Percentiles rank a stretch among this genome's conserved stretches.
Conservation (phyloP, 805 yeast species). For the Wickerhamiella domercqiae region DNA sequence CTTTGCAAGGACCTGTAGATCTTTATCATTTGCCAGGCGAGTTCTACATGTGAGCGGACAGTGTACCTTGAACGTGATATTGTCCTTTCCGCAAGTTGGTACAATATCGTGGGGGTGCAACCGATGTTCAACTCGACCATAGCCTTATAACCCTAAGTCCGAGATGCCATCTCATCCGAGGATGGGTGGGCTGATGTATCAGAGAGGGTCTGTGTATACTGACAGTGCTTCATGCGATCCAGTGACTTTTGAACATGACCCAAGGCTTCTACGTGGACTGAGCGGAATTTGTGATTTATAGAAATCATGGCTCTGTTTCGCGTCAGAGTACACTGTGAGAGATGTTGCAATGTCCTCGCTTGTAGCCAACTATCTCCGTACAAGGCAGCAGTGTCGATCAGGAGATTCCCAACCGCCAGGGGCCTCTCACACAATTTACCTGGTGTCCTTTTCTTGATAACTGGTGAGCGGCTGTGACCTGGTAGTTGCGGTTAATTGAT, state of each 20-base stretch:
- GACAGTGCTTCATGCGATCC: slow-evolving; percentile 34
- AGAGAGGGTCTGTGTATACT: slow-evolving; percentile 70
- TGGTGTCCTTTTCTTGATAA: slow-evolving; percentile 14
- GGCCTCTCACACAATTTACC: slow-evolving; percentile 36
- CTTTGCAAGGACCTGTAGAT: slow-evolving; percentile 23
- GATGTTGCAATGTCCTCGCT: slow-evolving; percentile 43
- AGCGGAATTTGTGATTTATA: slow-evolving; percentile 58
- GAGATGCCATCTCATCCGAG: slow-evolving; percentile 8
- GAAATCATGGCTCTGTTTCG: slow-evolving; percentile 36
- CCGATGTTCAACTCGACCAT: slow-evolving; percentile 62
- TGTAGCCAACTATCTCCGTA: slow-evolving; percentile 47
- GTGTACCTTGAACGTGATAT: slow-evolving; percentile 54
- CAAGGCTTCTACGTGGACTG: slow-evolving; percentile 51
- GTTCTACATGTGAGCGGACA: slow-evolving; percentile 63
- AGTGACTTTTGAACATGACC: slow-evolving; percentile 43
- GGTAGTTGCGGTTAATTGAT: too few species aligned
- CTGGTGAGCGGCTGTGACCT: too few species aligned
- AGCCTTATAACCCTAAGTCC: slow-evolving; percentile 40
- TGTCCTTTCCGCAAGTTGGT: slow-evolving; percentile 39
- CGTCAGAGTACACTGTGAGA: slow-evolving; percentile 31
- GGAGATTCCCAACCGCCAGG: slow-evolving; percentile 55
- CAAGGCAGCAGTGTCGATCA: slow-evolving; percentile 55
- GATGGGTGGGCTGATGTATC: slow-evolving; percentile 49
- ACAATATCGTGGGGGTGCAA: slow-evolving; percentile 50
- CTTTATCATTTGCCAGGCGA: slow-evolving; percentile 28